Percentiles rank a stretch among this genome's conserved stretches.
Evolutionary conservation across 345 rosid genomes (phyloP).

Genomic region (Salix dunnii): DNA sequence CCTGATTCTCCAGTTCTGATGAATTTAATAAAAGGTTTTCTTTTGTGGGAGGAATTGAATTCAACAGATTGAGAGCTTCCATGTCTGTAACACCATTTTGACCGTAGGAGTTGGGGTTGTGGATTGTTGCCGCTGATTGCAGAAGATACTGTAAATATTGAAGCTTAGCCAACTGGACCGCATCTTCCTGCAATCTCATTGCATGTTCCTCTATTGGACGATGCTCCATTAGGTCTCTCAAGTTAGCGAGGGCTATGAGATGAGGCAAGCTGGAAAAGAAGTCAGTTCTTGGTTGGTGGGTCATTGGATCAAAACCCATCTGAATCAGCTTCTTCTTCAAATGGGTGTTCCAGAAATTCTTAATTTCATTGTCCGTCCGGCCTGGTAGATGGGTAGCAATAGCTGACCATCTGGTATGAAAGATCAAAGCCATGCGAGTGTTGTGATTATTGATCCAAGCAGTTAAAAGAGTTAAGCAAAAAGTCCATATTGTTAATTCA

Average conservation of each 20-base stretch:
- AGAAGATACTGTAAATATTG: constrained; percentile 44
- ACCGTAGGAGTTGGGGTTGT: constrained; percentile 2
- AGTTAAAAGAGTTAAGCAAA: not conserved
- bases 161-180: constrained; percentile 45
- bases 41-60: constrained; percentile 9
- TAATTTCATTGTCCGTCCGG: constrained; percentile 64
- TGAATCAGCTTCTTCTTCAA: constrained; percentile 65
- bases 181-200: constrained; percentile 50
- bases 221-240: constrained; percentile 39
- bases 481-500: not conserved
- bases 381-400: constrained; percentile 62
- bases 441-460: not conserved
- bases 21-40: constrained; percentile 22
- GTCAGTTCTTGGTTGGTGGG: constrained; percentile 71
- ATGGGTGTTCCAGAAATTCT: constrained; percentile 73
- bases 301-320: constrained; percentile 85
- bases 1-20: constrained; percentile 19
- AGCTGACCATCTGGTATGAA: constrained; percentile 56
- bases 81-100: constrained; percentile 36
- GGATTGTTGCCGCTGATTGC: constrained; percentile 34
- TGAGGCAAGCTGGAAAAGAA: constrained; percentile 53
- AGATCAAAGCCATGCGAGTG: not conserved
- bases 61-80: constrained; percentile 32
- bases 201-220: constrained; percentile 45
- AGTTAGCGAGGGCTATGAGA: constrained; percentile 54